Conservation (phyloP, 768 basidiomycete species). For the Suillus spraguei region DNA sequence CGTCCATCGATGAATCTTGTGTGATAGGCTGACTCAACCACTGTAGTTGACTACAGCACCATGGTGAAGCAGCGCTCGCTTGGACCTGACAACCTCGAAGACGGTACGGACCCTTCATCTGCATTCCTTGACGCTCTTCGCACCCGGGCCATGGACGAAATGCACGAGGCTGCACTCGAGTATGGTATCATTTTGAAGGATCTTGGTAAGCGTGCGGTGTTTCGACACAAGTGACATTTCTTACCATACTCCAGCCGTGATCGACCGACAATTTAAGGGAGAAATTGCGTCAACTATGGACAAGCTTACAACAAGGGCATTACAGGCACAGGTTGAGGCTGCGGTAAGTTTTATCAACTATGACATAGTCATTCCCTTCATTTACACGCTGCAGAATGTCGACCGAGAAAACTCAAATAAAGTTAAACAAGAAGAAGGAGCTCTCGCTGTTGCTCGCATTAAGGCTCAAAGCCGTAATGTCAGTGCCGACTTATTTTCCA, state of each 20-base stretch:
- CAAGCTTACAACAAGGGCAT: constrained; percentile 78
- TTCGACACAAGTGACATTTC: constrained; percentile 4
- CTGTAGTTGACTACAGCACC: constrained; percentile 52
- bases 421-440: constrained; percentile 83
- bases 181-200: constrained; percentile 86
- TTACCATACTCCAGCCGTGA: constrained; percentile 60
- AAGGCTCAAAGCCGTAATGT: constrained; percentile 65
- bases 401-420: constrained; percentile 88
- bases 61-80: constrained; percentile 82
- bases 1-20: constrained; percentile 41
- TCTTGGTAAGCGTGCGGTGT: constrained; percentile 48
- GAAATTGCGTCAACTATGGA: constrained; percentile 87
- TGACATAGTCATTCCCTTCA: not conserved
- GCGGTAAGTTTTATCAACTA: constrained; percentile 48
- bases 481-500: constrained; percentile 15
- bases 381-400: constrained; percentile 56
- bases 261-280: constrained; percentile 87
- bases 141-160: constrained; percentile 85
- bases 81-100: constrained; percentile 74
- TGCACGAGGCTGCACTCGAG: constrained; percentile 78
- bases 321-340: constrained; percentile 88
- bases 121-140: constrained; percentile 83
- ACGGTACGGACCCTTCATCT: constrained; percentile 66
- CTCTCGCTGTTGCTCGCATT: constrained; percentile 75
- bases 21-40: constrained; percentile 1